Evolutionary conservation across 306 rosid species (phyloP), one percentile per base, ranked within the genome.

Genomic region (Lathyrus tuberosus): DNA sequence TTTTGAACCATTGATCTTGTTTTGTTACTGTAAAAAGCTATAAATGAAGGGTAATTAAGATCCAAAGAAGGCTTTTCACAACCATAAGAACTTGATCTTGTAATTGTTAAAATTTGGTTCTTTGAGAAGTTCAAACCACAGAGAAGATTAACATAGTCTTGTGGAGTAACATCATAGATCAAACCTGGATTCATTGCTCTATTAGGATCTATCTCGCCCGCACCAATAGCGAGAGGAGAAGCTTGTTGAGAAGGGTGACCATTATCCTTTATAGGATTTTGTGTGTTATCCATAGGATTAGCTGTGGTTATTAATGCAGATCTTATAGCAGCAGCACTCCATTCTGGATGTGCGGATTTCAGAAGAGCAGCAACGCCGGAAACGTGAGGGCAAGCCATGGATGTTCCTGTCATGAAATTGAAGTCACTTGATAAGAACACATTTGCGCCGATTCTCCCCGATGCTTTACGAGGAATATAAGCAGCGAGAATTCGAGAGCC

Each of bases 121-220:
- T 18, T 6, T 8, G 83, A 78, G 6, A 66, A 78, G 1, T 78
- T 65, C n/a, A 67, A 43, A 35, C 76, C 57, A 61, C 87, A 80
- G 0, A 87, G 71, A 33, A 84, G 75, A 61, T 82, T 69, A 30
- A 80, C 84, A 76, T 84, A 85, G 62, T 87, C 89, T 22, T 82
- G 85, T 51, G 70, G 76, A 4, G 87, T 70, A 15, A 80, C 87
- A 71, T 87, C 85, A 68, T 82, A 84, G 4, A 82, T 15, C 52
- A 84, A 66, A 51, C 87, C 86, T 2, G 88, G 88, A 28, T 78
- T 82, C 73, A 80, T 80, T 17, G 91, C 87, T 80, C 56, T 73
- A 26, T 84, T 82, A 1, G 89, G 85, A 28, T 82, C 82, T 17
- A 84, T 73, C 30, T 82, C 73, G 8, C 87, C 89, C 2, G 85